These are phyloP conservation scores for Heterobasidion irregulare DNA, from an alignment of 1,284 basidiomycete species.

Conservation along the genomic window DNA sequence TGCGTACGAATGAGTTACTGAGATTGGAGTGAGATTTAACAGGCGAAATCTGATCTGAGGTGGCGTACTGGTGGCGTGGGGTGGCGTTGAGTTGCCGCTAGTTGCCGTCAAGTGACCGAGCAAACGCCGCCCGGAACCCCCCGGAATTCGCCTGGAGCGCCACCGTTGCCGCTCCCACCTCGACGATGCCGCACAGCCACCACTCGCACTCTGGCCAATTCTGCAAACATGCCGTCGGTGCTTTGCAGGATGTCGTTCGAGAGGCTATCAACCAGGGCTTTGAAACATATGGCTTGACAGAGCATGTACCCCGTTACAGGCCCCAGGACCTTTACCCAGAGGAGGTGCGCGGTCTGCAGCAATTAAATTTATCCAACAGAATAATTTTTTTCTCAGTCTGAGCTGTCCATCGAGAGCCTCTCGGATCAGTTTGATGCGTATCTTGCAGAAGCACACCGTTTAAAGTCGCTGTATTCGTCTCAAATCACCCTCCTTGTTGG, in stretches of 20 bases:
- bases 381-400: constrained; percentile 28
- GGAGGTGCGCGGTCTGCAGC: constrained; percentile 55
- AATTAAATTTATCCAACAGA: constrained; percentile 4
- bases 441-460: constrained; percentile 67
- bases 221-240: constrained; percentile 82
- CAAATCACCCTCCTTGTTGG: constrained; percentile 80
- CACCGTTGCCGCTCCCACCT: no score
- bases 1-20: no score
- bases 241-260: constrained; percentile 72
- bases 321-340: constrained; percentile 86
- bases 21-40: no score
- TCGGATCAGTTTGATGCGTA: constrained; percentile 59
- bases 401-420: constrained; percentile 39
- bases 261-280: constrained; percentile 80
- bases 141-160: no score
- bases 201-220: constrained; percentile 98
- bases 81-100: no score
- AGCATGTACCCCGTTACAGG: constrained; percentile 89
- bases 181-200: constrained; percentile 79
- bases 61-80: no score
- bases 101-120: no score
- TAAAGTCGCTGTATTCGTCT: constrained; percentile 53
- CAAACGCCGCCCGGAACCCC: no score
- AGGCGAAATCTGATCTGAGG: no score
- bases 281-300: constrained; percentile 81